Evolutionary conservation across 2,329 filamentous ascomycete species (phyloP).

Genomic region (Rhytidhysteron rufulum): DNA sequence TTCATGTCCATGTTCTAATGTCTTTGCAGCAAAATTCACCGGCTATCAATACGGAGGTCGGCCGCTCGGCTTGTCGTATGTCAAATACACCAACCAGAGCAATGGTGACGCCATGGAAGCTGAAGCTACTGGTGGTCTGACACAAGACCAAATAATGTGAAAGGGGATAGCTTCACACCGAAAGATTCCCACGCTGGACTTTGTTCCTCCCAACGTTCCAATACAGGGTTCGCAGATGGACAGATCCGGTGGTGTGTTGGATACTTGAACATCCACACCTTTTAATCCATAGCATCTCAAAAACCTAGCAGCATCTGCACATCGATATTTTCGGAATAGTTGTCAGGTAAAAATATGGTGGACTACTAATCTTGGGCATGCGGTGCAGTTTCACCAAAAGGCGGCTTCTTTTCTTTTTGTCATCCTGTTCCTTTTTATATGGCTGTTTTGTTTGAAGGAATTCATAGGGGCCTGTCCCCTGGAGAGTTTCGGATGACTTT

Average conservation of each 20-base stretch:
- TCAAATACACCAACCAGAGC: constrained; percentile 79
- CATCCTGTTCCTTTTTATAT: background rate
- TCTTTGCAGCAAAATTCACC: constrained; percentile 74
- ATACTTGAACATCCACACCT: too few species aligned
- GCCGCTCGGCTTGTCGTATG: constrained; percentile 86
- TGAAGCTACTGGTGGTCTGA: constrained; percentile 64
- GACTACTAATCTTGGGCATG: too few species aligned
- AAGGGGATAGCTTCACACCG: too few species aligned
- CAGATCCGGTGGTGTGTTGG: too few species aligned
- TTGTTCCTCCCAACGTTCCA: background rate
- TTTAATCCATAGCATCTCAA: too few species aligned
- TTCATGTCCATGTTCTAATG: constrained; percentile 19
- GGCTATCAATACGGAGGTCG: constrained; percentile 96
- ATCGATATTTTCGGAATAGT: too few species aligned
- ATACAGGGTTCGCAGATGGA: too few species aligned
- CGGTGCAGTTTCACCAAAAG: background rate
- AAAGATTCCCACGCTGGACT: too few species aligned
- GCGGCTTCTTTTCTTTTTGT: background rate
- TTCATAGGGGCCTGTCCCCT: constrained; percentile 8
- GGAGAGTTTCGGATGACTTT: constrained; percentile 12
- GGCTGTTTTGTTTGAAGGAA: background rate
- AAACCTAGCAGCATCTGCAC: too few species aligned
- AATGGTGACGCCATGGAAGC: constrained; percentile 72
- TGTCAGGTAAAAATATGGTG: too few species aligned
- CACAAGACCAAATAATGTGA: constrained; percentile 99